Conservation (phyloP, 2,329 filamentous ascomycete genomes). For the Diplodia mutila region DNA sequence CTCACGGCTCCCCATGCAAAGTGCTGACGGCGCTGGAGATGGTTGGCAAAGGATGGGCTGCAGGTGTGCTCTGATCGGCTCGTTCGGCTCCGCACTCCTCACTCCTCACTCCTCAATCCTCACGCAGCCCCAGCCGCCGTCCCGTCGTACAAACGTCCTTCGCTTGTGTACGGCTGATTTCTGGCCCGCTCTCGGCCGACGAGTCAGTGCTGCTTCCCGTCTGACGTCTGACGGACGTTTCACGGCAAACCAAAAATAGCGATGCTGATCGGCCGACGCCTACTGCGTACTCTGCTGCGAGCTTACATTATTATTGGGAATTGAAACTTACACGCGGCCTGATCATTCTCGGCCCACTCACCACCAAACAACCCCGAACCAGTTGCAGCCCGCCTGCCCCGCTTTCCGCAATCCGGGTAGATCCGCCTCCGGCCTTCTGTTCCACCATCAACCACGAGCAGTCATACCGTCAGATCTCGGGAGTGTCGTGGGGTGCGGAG, state of each 20-base stretch:
- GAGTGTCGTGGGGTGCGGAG: background rate
- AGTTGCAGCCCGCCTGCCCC: background rate
- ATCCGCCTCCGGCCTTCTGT: too few species aligned
- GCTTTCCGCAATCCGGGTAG: background rate
- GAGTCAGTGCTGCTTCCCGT: background rate
- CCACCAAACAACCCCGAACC: background rate
- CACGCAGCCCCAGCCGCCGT: background rate
- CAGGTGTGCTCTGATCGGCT: background rate
- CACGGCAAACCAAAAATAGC: conserved; percentile 18
- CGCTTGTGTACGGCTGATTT: too few species aligned
- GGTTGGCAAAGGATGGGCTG: background rate
- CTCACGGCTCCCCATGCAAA: conserved; percentile 24
- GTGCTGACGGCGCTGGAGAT: conserved; percentile 5
- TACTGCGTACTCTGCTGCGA: too few species aligned
- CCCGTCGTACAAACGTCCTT: background rate
- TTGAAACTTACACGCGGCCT: background rate
- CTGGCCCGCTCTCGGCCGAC: too few species aligned
- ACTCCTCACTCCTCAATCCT: conserved; percentile 14
- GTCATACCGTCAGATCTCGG: background rate
- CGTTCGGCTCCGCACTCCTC: conserved; percentile 19
- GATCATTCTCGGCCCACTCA: background rate
- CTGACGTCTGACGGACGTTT: conserved; percentile 2
- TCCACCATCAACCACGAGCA: background rate
- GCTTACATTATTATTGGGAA: too few species aligned
- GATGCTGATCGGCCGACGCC: conserved; percentile 9